These are phyloP conservation scores for Picea abies DNA, from an alignment of 83 land plant genomes.

Conservation along the genomic window DNA sequence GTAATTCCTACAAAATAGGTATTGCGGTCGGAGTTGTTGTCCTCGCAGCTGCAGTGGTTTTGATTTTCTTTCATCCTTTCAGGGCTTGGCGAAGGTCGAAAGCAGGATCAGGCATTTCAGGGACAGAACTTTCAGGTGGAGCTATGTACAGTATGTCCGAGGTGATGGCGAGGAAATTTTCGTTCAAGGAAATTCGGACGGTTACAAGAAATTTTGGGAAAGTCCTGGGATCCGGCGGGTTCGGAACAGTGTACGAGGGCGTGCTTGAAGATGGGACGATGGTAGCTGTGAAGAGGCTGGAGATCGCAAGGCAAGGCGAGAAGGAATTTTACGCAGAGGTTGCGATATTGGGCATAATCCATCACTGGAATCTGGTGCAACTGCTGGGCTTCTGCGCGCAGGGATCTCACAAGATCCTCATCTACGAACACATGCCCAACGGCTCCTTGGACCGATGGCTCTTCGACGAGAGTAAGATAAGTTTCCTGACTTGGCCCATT, in stretches of 20 bases:
- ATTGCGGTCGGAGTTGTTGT: neutral
- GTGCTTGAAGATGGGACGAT: slow-evolving; percentile 12
- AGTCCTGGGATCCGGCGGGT: slow-evolving; percentile 9
- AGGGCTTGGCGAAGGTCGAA: neutral
- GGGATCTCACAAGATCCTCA: slow-evolving; percentile 2
- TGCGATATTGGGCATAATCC: slow-evolving; percentile 5
- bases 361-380: slow-evolving; percentile 22
- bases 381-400: slow-evolving; percentile 18
- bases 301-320: slow-evolving; percentile 12
- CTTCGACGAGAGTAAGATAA: neutral
- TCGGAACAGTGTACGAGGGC: slow-evolving; percentile 18
- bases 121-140: neutral
- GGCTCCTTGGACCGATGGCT: slow-evolving; percentile 15
- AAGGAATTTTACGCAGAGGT: slow-evolving; percentile 17
- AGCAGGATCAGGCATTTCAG: no score
- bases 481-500: neutral
- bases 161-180: neutral
- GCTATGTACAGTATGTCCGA: neutral
- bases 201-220: neutral
- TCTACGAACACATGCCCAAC: slow-evolving; percentile 17
- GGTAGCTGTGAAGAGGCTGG: slow-evolving; percentile 22
- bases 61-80: neutral
- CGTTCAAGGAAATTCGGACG: neutral
- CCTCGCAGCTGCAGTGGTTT: neutral
- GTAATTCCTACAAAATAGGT: neutral